Evolutionary conservation across 1,284 basidiomycete genomes (phyloP).

Genomic region (Cryptococcus sp.): DNA sequence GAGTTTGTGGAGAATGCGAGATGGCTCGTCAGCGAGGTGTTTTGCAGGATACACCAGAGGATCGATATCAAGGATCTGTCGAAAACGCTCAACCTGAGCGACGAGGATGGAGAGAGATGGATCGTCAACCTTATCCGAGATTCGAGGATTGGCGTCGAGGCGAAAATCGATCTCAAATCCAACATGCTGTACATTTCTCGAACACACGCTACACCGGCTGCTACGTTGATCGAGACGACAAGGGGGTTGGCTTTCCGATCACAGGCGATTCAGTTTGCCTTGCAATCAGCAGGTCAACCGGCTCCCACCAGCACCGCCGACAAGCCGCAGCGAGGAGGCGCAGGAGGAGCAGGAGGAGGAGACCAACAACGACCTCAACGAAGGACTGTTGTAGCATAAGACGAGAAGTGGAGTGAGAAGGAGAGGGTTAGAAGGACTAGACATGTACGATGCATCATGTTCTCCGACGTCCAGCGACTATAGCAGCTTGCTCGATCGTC

Average conservation of each 20-base stretch:
- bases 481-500: conserved; percentile 46
- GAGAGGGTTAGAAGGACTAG: too few relatives aligned
- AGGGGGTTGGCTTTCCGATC: conserved; percentile 86
- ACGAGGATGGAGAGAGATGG: conserved; percentile 97
- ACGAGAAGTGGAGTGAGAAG: background rate
- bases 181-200: conserved; percentile 95
- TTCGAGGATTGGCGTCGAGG: conserved; percentile 89
- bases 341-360: too few relatives aligned
- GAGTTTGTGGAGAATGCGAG: conserved; percentile 95
- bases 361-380: conserved; percentile 18
- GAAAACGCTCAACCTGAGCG: conserved; percentile 81
- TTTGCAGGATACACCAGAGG: conserved; percentile 93
- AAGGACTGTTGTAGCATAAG: conserved; percentile 6
- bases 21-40: conserved; percentile 92
- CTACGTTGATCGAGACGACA: conserved; percentile 93
- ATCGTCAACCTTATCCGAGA: conserved; percentile 97
- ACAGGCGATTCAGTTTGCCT: conserved; percentile 81
- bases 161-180: conserved; percentile 95
- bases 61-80: conserved; percentile 97
- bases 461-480: conserved; percentile 34
- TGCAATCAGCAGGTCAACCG: conserved; percentile 44
- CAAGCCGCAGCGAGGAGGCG: too few relatives aligned
- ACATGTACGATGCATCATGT: background rate
- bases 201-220: conserved; percentile 83
- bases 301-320: too few relatives aligned